Evolutionary conservation across 2,329 filamentous ascomycete genomes (phyloP).

Genomic region (Monosporascus sp.): DNA sequence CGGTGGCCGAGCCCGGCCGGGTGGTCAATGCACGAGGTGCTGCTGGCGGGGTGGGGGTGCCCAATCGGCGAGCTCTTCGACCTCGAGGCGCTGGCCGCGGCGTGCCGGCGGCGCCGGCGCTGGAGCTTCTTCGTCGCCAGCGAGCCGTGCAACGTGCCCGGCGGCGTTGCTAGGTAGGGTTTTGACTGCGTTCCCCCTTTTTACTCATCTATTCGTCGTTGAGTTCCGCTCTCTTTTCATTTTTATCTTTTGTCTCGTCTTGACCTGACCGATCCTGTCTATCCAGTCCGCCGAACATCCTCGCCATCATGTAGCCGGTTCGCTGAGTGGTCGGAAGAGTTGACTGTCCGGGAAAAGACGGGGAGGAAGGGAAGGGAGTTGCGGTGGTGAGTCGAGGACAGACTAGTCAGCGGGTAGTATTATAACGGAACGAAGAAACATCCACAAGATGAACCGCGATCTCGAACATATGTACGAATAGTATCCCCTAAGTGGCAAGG

Average conservation of each 20-base stretch:
- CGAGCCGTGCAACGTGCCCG: slow-evolving; percentile 40
- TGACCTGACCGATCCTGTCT: neutral
- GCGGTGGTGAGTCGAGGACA: too few species aligned
- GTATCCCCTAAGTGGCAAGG: too few species aligned
- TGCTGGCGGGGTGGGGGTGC: slow-evolving; percentile 43
- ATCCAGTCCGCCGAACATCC: slow-evolving; percentile 28
- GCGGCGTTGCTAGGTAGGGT: slow-evolving; percentile 28
- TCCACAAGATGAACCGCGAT: too few species aligned
- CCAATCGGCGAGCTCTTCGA: slow-evolving; percentile 48
- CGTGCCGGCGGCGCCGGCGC: slow-evolving; percentile 31
- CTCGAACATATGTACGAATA: too few species aligned
- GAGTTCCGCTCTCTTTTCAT: neutral
- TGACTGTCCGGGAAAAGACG: neutral
- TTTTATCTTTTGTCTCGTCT: neutral
- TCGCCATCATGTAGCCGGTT: slow-evolving; percentile 29
- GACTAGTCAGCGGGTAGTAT: too few species aligned
- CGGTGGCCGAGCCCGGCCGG: slow-evolving; percentile 25
- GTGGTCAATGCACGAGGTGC: slow-evolving; percentile 37
- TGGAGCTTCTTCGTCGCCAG: slow-evolving; percentile 44
- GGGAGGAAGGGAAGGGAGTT: neutral
- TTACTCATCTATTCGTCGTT: neutral
- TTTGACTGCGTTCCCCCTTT: neutral
- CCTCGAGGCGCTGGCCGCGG: slow-evolving; percentile 36
- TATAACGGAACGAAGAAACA: too few species aligned
- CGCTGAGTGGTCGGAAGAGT: neutral